A percentile compares a stretch with the other conserved stretches of the same genome.
Conservation (phyloP, 2,329 filamentous ascomycete genomes). For the Aspergillus japonicus region DNA sequence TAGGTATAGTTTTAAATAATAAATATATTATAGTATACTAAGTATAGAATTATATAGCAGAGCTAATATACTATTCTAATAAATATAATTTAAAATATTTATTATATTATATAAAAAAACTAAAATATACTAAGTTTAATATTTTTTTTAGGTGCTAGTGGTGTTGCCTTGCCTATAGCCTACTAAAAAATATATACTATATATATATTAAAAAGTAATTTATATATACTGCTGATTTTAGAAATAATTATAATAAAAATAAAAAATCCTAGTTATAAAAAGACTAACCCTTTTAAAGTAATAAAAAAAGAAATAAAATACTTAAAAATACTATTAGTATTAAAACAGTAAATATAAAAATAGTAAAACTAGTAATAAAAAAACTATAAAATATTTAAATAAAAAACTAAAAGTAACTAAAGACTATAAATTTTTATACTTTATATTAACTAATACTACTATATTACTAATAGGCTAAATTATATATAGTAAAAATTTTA, state of each 20-base stretch:
- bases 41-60: not conserved
- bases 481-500: not conserved
- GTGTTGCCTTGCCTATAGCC: too few species aligned
- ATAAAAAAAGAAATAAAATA: not conserved
- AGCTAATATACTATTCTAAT: not conserved
- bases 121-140: too few species aligned
- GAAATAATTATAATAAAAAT: not conserved
- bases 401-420: too few species aligned
- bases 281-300: not conserved
- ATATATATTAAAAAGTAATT: not conserved
- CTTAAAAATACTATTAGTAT: too few species aligned
- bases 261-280: too few species aligned
- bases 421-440: not conserved
- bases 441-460: not conserved
- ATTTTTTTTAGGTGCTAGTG: too few species aligned
- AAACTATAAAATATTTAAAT: too few species aligned
- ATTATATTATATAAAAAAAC: too few species aligned
- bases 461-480: not conserved
- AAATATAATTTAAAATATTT: too few species aligned
- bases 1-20: not conserved
- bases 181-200: not conserved
- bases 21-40: not conserved
- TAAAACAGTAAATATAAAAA: not conserved
- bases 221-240: not conserved
- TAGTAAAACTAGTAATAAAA: too few species aligned